These are phyloP conservation scores for Cadophora malorum DNA, from an alignment of 2,329 filamentous ascomycete genomes.

Conservation along the genomic window DNA sequence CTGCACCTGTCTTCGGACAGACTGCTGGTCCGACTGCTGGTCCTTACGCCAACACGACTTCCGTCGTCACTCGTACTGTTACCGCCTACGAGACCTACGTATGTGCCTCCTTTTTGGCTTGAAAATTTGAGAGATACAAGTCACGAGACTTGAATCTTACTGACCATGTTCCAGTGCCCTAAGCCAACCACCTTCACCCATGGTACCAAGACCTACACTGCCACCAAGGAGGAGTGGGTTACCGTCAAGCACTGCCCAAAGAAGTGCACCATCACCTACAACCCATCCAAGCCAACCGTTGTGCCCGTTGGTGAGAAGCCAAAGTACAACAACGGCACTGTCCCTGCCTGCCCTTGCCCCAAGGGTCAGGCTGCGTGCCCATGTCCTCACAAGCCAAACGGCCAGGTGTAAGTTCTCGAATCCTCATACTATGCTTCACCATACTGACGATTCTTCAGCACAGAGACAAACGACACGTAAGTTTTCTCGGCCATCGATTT, in stretches of 20 bases:
- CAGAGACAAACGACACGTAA: background rate
- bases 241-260: constrained; percentile 30
- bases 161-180: constrained; percentile 17
- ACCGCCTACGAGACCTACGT: constrained; percentile 31
- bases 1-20: constrained; percentile 16
- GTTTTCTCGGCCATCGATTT: background rate
- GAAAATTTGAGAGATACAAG: background rate
- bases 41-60: background rate
- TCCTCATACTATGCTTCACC: background rate
- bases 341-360: background rate
- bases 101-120: background rate
- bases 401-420: background rate
- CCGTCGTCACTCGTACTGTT: constrained; percentile 26
- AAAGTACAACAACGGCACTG: constrained; percentile 19
- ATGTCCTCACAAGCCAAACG: background rate
- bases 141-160: background rate
- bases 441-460: background rate
- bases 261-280: constrained; percentile 31
- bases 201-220: constrained; percentile 25
- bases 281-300: constrained; percentile 19
- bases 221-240: constrained; percentile 26
- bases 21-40: constrained; percentile 10
- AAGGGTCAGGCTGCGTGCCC: background rate
- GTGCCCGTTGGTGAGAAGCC: constrained; percentile 17
- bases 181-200: constrained; percentile 26